A percentile compares a stretch with the other conserved stretches of the same genome.
Evolutionary conservation across 352 stramenopile species (phyloP).

Genomic region (Chrysophaeum taylorii): DNA sequence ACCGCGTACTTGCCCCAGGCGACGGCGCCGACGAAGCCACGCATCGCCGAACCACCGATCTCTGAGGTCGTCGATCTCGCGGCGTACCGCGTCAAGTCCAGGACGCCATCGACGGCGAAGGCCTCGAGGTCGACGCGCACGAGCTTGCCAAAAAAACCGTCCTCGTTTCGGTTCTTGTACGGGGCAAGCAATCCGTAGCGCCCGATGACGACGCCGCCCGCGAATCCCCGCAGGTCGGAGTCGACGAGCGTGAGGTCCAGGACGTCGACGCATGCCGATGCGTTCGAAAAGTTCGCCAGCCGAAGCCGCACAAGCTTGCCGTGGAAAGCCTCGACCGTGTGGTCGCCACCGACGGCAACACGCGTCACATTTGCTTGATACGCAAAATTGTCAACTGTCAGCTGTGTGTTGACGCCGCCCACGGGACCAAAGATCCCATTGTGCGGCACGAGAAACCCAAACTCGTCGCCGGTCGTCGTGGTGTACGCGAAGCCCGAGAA

Average conservation of each 20-base stretch:
- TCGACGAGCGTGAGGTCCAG: slow-evolving; percentile 20
- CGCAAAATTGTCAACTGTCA: slow-evolving; percentile 5
- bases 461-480: slow-evolving; percentile 11
- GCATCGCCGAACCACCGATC: not conserved
- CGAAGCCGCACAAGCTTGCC: slow-evolving; percentile 6
- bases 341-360: slow-evolving; percentile 13
- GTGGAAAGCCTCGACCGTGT: slow-evolving; percentile 6
- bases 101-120: slow-evolving; percentile 12
- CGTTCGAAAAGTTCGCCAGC: not conserved
- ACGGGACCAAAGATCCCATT: slow-evolving; percentile 7
- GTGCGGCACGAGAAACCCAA: slow-evolving; percentile 21
- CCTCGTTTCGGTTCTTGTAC: slow-evolving; percentile 19
- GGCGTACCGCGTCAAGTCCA: slow-evolving; percentile 7
- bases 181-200: slow-evolving; percentile 19
- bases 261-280: slow-evolving; percentile 1
- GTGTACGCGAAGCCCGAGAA: slow-evolving; percentile 16
- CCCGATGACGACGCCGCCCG: slow-evolving; percentile 10
- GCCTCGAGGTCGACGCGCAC: slow-evolving; percentile 18
- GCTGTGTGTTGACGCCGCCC: slow-evolving; percentile 8
- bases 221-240: slow-evolving; percentile 15
- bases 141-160: slow-evolving; percentile 16
- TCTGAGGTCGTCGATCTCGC: not conserved
- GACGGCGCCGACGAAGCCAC: slow-evolving; percentile 17
- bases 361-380: too few species aligned
- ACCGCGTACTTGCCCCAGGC: slow-evolving; percentile 15